These are phyloP conservation scores for Wickerhamomyces bisporus DNA, from an alignment of 805 yeast species.

Conservation along the genomic window DNA sequence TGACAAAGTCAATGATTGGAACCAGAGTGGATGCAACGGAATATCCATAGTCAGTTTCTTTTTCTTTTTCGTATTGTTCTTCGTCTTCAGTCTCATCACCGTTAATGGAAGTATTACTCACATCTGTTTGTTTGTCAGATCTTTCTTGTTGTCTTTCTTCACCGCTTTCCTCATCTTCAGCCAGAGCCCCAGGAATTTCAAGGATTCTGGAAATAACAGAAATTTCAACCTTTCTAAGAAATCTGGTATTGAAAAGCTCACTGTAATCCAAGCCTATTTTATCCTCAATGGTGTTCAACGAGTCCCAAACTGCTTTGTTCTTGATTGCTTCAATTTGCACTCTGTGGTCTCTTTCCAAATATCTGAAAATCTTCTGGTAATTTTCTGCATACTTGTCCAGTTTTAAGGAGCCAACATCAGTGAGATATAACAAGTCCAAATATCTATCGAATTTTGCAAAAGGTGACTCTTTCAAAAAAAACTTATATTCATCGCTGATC, in stretches of 20 bases:
- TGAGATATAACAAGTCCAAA: conserved; percentile 28
- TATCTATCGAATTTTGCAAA: conserved; percentile 26
- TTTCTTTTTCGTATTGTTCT: too few species aligned
- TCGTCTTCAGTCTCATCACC: not conserved
- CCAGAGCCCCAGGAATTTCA: conserved; percentile 49
- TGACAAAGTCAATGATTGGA: conserved; percentile 64
- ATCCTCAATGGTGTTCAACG: conserved; percentile 20
- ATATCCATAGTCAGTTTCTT: conserved; percentile 33
- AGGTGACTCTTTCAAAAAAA: conserved; percentile 16
- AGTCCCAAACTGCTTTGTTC: conserved; percentile 13
- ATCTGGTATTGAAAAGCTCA: conserved; percentile 9
- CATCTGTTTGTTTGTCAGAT: conserved; percentile 4
- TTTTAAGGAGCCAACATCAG: conserved; percentile 26
- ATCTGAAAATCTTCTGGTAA: conserved; percentile 20
- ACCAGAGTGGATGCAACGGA: conserved; percentile 51
- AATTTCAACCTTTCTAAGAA: conserved; percentile 26
- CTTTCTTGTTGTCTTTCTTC: conserved; percentile 4
- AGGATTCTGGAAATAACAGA: conserved; percentile 56
- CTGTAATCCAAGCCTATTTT: conserved; percentile 18
- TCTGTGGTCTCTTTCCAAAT: conserved; percentile 16
- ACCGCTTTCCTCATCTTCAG: conserved; percentile 4
- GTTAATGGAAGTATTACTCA: too few species aligned
- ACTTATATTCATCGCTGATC: conserved; percentile 3
- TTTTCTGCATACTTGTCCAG: conserved; percentile 24
- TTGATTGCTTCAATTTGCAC: conserved; percentile 14